Evolutionary conservation across 805 yeast species (phyloP), one percentile per base, ranked within the genome.

Genomic region (Candida ulmi): DNA sequence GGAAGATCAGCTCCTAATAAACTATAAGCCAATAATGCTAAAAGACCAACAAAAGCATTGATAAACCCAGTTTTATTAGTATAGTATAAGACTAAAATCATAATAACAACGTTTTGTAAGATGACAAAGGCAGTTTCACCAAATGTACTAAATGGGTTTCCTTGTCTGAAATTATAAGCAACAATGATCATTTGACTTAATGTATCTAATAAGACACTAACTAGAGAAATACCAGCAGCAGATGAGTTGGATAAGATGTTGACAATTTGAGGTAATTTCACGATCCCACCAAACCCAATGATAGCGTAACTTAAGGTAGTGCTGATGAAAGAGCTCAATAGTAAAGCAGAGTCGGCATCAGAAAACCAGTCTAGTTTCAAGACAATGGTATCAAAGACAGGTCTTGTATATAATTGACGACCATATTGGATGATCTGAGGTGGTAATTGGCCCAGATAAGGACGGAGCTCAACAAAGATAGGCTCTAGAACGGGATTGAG

Each of bases 181-280:
- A 61, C 50, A 15, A 62, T 48, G 33, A 66, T 52, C 32, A 63
- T 36, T 41, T 62, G 57, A 12, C 61, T 51, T 0, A 58, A 27
- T 4, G 65, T 57, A 44, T 68, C 72, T 28, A 68, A 50, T 8
- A 59, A 32, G 33, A 51, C 57, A 33, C 61, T 50, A 13, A 48
- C 25, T 29, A 62, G 46, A 4, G 70, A 65, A 13, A 68, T 44
- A 5, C 71, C 72, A 4, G 38, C 48, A 11, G 63, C 65, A 3
- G 67, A 61, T 11, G 47, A 39, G 9, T 61, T 47, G 15, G 45
- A 38, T 18, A 68, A 30, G 27, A 68, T 54, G 32, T 57, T 50
- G 11, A 56, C n/a, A 35, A 68, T 61, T 47, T 69, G 72, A 8
- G 74, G 73, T 1, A 69, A 45, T 43, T 68, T 68, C 30, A 66